Percentiles rank a stretch among this genome's conserved stretches.
Evolutionary conservation across 2,329 filamentous ascomycete genomes (phyloP).

Genomic region (Conoideocrella luteorostrata): DNA sequence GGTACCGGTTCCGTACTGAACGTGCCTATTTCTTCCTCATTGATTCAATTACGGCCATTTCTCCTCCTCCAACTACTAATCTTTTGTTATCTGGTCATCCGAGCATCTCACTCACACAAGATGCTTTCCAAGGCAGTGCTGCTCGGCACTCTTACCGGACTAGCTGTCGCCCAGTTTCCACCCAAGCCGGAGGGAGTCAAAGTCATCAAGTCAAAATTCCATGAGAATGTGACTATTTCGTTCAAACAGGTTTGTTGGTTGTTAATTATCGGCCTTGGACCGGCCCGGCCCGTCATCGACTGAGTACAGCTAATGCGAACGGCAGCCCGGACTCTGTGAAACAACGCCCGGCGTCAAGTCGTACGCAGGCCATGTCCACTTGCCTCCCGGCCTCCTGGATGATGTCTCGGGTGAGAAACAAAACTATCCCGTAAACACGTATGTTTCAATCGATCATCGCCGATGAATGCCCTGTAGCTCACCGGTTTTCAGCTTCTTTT

Average conservation of each 20-base stretch:
- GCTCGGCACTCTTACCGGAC: slow-evolving; percentile 15
- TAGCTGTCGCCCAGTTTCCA: slow-evolving; percentile 23
- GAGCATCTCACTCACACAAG: too few species aligned
- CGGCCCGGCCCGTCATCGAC: background rate
- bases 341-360: slow-evolving; percentile 53
- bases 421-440: slow-evolving; percentile 43
- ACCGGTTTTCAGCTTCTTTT: slow-evolving; percentile 32
- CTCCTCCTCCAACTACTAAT: too few species aligned
- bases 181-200: slow-evolving; percentile 29
- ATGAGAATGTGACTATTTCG: slow-evolving; percentile 53
- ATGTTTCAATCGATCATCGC: slow-evolving; percentile 5
- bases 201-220: slow-evolving; percentile 50
- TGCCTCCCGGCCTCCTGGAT: slow-evolving; percentile 37
- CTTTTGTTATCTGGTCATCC: too few species aligned
- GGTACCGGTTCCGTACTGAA: too few species aligned
- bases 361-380: slow-evolving; percentile 57
- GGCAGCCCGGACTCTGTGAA: slow-evolving; percentile 50
- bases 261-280: too few species aligned
- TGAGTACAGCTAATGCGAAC: slow-evolving; percentile 11
- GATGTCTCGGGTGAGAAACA: slow-evolving; percentile 37
- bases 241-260: slow-evolving; percentile 45
- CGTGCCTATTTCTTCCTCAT: too few species aligned
- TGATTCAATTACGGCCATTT: too few species aligned
- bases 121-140: slow-evolving; percentile 10
- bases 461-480: background rate